Evolutionary conservation across 768 basidiomycete genomes (phyloP).

Genomic region (Tephrocybe sp.): DNA sequence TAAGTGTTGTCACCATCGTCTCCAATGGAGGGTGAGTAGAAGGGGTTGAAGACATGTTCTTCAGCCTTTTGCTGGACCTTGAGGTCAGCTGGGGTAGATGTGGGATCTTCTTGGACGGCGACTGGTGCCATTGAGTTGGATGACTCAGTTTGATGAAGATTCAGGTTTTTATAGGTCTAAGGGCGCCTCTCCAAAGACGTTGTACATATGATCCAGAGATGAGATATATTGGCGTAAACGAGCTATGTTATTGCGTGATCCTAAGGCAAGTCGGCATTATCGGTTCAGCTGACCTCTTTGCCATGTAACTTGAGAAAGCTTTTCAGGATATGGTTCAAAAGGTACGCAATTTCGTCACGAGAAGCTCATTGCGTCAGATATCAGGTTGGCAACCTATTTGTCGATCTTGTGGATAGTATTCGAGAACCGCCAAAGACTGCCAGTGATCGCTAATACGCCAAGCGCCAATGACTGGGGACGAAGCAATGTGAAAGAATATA

Average conservation of each 20-base stretch:
- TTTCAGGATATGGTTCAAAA: too few species aligned
- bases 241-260: not conserved
- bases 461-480: too few species aligned
- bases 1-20: conserved; percentile 55
- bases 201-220: too few species aligned
- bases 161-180: conserved; percentile 4
- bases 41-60: conserved; percentile 50
- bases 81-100: not conserved
- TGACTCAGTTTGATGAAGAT: not conserved
- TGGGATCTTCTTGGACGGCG: conserved; percentile 13
- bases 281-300: not conserved
- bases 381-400: too few species aligned
- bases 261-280: not conserved
- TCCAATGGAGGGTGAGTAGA: conserved; percentile 61
- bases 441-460: too few species aligned
- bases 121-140: conserved; percentile 19
- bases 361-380: too few species aligned
- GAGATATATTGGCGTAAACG: conserved; percentile 1
- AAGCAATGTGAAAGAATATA: too few species aligned
- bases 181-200: too few species aligned
- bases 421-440: too few species aligned
- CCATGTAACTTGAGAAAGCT: too few species aligned
- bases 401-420: too few species aligned
- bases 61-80: conserved; percentile 9
- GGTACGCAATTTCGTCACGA: too few species aligned